Evolutionary conservation across 148 eudicot species (phyloP).

Genomic region (Vaccinium myrtillus): DNA sequence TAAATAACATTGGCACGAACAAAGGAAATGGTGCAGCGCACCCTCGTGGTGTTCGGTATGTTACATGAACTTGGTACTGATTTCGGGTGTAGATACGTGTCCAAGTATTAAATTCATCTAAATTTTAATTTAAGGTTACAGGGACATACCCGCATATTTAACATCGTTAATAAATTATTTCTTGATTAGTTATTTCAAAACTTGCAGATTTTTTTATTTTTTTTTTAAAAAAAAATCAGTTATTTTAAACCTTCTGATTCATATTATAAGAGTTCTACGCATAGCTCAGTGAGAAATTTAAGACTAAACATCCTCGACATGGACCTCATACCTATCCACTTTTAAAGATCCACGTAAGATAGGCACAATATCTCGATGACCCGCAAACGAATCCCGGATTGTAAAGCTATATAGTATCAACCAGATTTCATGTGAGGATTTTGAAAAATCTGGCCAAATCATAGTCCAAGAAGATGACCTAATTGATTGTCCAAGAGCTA

Average conservation of each 20-base stretch:
- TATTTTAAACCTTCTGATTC: background rate
- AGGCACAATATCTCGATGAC: background rate
- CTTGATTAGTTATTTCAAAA: too few species aligned
- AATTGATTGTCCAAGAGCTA: too few species aligned
- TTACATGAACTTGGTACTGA: background rate
- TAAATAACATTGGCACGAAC: background rate
- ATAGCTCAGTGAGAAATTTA: background rate
- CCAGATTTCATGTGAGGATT: background rate
- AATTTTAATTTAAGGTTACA: background rate
- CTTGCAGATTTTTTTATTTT: too few species aligned
- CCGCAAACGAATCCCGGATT: too few species aligned
- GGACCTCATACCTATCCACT: background rate
- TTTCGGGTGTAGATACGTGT: background rate
- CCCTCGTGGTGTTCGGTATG: background rate
- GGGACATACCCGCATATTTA: background rate
- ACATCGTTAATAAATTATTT: background rate
- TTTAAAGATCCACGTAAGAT: background rate
- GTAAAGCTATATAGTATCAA: background rate
- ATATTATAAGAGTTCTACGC: background rate
- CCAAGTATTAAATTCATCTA: background rate
- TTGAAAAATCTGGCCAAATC: background rate
- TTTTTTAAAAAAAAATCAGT: too few species aligned
- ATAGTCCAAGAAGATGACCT: background rate
- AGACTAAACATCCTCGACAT: background rate
- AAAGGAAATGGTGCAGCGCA: background rate